Evolutionary conservation across 441 rosid species (phyloP), one percentile per base, ranked within the genome.

Genomic region (Gossypium laxum): DNA sequence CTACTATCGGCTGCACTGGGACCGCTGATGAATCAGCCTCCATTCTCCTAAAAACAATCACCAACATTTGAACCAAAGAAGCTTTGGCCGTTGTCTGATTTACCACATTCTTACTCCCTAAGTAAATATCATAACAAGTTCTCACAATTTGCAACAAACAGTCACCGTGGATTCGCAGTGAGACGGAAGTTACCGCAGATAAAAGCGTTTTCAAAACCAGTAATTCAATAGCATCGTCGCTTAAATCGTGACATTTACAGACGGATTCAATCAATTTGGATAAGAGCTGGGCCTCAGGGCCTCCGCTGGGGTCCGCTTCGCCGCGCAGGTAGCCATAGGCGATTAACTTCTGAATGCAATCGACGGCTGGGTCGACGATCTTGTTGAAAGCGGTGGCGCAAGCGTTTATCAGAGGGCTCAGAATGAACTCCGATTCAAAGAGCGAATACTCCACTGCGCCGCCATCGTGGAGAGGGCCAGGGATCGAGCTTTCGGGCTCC

Each of bases 41-140:
- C 98, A 95, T 95, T 72, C 98, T 84, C 82, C 98, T 73, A 76
- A 92, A 95, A 69, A 95, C 95, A 74, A 95, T 95, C 78, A 95
- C 98, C 60, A 93, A 66, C 84, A 95, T 95, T 82, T 92, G 98
- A 67, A 95, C 86, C 81, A 95, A 76, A 0, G 99, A 95, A 4
- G 98, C 99, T 81, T 91, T 95, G 0, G 98, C 97, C 0, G 98
- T 95, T 10, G 95, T 89, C 79, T 95, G 97, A 79, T 95, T 92
- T 24, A 92, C 96, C 69, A 87, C 91, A 76, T 92, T 95, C 73
- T 88, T 91, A 75, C 98, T 91, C 45, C 88, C 98, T 52, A 95
- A 74, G 78, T 88, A 91, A 48, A 95, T 88, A 75, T 92, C 99
- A 58, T 95, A 95, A 70, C 98, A 92, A 61, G 97, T 92, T 79